A percentile compares a stretch with the other conserved stretches of the same genome.
Evolutionary conservation across 306 rosid species (phyloP).

Genomic region (Prunus fruticosa): DNA sequence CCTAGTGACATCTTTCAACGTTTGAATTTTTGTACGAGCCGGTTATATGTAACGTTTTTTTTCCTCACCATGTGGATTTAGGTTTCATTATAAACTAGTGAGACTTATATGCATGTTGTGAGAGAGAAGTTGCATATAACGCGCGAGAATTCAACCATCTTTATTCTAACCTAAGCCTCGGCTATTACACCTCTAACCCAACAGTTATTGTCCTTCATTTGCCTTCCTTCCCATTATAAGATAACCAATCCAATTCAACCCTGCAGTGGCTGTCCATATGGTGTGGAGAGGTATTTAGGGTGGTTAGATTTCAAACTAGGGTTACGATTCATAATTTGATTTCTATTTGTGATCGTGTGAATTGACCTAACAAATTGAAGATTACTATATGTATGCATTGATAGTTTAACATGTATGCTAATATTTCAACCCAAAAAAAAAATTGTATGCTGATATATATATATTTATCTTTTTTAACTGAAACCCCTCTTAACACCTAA

Average conservation of each 20-base stretch:
- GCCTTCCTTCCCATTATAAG: background rate
- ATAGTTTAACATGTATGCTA: too few relatives aligned
- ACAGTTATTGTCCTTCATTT: background rate
- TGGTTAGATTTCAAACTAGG: background rate
- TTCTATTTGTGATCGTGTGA: background rate
- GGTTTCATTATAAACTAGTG: background rate
- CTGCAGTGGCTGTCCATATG: background rate
- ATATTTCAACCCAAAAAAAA: too few relatives aligned
- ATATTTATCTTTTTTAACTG: too few relatives aligned
- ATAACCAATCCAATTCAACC: background rate
- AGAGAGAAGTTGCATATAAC: background rate
- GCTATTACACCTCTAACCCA: background rate
- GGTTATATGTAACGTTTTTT: background rate
- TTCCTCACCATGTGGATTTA: background rate
- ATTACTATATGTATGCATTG: background rate
- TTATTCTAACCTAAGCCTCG: background rate
- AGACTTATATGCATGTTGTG: background rate
- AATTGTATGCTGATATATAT: too few relatives aligned
- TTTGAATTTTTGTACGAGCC: background rate
- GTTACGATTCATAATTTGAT: background rate
- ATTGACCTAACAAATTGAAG: too few relatives aligned
- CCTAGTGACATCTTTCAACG: background rate
- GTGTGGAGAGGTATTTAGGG: background rate
- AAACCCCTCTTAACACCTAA: too few relatives aligned
- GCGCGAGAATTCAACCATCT: fast-evolving